Evolutionary conservation across 495 filamentous ascomycete species (phyloP).

Genomic region (Chaetomidium leptoderma): DNA sequence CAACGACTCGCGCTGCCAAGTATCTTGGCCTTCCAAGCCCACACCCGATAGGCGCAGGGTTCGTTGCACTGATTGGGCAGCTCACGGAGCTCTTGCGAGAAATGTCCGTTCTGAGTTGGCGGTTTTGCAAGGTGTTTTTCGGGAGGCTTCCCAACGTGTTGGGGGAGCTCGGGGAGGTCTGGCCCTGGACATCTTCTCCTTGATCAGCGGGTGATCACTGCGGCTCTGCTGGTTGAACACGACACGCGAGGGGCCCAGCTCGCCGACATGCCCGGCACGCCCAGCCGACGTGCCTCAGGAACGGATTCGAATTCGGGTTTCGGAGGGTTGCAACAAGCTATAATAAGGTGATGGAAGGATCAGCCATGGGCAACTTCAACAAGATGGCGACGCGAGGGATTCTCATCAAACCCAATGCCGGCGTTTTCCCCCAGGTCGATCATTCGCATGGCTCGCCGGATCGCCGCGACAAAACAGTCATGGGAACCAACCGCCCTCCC

Average conservation of each 20-base stretch:
- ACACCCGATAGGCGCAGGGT: not conserved
- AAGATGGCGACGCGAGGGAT: too few species aligned
- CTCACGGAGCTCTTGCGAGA: not conserved
- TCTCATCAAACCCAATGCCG: not conserved
- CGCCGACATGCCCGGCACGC: too few species aligned
- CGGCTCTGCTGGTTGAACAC: not conserved
- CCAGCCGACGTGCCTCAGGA: not conserved
- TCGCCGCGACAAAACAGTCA: constrained; percentile 2
- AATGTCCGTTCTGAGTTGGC: not conserved
- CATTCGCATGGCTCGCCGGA: constrained; percentile 6
- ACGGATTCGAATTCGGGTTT: not conserved
- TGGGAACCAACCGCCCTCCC: too few species aligned
- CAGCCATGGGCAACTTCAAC: too few species aligned
- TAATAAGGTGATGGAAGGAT: not conserved
- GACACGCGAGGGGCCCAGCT: not conserved
- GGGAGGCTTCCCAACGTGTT: not conserved
- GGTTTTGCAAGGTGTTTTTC: not conserved
- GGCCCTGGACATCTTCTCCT: not conserved
- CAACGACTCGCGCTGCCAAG: not conserved
- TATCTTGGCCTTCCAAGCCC: not conserved
- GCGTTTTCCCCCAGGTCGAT: not conserved
- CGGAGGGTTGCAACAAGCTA: not conserved
- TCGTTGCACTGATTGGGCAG: not conserved
- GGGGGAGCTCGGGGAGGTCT: not conserved
- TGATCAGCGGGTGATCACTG: not conserved